phyloP scores from a whole-genome alignment of 306 rosid species.

The Phaseolus lunatus region DNA sequence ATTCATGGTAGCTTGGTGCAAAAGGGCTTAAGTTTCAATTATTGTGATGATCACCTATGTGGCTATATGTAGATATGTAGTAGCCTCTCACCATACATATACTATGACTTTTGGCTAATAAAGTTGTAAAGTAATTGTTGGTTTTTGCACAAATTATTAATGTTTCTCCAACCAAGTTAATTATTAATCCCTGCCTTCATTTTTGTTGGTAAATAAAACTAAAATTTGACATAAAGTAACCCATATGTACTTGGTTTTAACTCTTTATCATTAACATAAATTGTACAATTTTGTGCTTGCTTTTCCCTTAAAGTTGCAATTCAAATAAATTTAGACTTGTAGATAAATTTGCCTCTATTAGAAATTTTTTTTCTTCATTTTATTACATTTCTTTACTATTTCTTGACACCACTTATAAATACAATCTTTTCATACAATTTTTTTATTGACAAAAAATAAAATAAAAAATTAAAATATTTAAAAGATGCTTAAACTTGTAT shows the following conservation, averaged over 20 bases:
- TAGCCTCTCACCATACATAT: not conserved
- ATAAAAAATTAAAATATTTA: too few relatives aligned
- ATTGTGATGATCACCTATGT: slow-evolving; percentile 16
- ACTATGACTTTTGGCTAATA: not conserved
- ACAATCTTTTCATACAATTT: too few relatives aligned
- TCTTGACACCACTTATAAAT: too few relatives aligned
- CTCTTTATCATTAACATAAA: not conserved
- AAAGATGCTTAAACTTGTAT: too few relatives aligned
- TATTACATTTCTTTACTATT: not conserved
- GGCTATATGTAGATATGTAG: not conserved
- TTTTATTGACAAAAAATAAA: too few relatives aligned
- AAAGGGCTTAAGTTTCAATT: slow-evolving; percentile 21
- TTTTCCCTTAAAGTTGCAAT: not conserved
- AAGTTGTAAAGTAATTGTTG: not conserved
- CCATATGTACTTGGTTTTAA: not conserved
- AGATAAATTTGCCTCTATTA: not conserved
- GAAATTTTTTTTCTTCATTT: not conserved
- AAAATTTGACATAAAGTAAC: not conserved
- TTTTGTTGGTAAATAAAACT: too few relatives aligned
- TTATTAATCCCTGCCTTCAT: too few relatives aligned
- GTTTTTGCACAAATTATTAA: not conserved
- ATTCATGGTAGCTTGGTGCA: not conserved
- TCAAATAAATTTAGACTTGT: not conserved
- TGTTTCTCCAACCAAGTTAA: too few relatives aligned
- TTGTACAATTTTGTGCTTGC: not conserved